phyloP scores from a whole-genome alignment of 73 alveolate species.

The Durusdinium trenchii region DNA sequence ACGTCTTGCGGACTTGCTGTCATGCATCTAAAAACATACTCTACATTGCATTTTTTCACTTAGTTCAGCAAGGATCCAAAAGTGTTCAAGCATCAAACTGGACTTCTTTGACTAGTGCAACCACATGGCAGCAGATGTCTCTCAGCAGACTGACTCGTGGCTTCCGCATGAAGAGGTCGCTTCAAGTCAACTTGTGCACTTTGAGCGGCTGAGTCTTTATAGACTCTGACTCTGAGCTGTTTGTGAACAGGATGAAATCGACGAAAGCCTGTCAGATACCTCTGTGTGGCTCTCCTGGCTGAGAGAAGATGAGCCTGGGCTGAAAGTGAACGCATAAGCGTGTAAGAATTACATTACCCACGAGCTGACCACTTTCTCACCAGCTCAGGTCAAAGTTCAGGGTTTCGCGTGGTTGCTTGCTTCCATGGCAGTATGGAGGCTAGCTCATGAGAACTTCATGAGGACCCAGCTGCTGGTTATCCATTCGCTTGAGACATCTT shows the following conservation, averaged over 20 bases:
- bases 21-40: too few species aligned
- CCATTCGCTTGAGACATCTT: too few species aligned
- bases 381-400: slow-evolving; percentile 89
- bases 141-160: slow-evolving; percentile 71
- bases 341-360: neutral
- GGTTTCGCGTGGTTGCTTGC: slow-evolving; percentile 67
- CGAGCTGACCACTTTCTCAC: neutral
- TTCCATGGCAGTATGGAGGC: slow-evolving; percentile 63
- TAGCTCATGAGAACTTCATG: neutral
- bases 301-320: slow-evolving; percentile 61
- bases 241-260: slow-evolving; percentile 14
- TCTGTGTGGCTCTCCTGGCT: slow-evolving; percentile 74
- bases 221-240: neutral
- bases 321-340: neutral
- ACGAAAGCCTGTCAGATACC: slow-evolving; percentile 63
- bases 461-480: neutral
- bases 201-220: too few species aligned
- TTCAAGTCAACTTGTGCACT: too few species aligned
- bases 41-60: too few species aligned
- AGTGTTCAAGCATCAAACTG: too few species aligned
- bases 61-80: too few species aligned
- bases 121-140: slow-evolving; percentile 28
- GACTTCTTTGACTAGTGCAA: too few species aligned
- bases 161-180: slow-evolving; percentile 66
- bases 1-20: too few species aligned